A percentile compares a stretch with the other conserved stretches of the same genome.
phyloP scores from a whole-genome alignment of 2,329 filamentous ascomycete genomes.

The Paecilomyces fulvus region DNA sequence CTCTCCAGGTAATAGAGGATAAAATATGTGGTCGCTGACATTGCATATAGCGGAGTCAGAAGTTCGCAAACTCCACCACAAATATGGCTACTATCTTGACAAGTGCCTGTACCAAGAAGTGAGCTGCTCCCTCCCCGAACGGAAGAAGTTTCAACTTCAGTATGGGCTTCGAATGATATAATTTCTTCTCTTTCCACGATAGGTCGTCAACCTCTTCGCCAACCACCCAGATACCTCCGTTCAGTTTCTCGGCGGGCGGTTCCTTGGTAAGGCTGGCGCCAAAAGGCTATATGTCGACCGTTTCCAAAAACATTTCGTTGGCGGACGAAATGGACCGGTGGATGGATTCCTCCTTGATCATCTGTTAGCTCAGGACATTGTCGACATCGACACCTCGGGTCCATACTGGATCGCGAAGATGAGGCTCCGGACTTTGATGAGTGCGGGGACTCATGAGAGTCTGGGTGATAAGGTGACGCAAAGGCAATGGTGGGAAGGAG shows the following conservation, averaged over 20 bases:
- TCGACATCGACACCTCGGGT: conserved; percentile 42
- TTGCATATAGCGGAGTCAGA: conserved; percentile 41
- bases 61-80: conserved; percentile 48
- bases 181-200: not conserved
- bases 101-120: conserved; percentile 52
- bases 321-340: conserved; percentile 48
- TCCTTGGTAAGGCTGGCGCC: conserved; percentile 44
- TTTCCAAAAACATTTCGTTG: conserved; percentile 44
- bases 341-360: conserved; percentile 51
- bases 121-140: not conserved
- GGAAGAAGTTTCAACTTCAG: too few relatives aligned
- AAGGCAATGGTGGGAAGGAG: conserved; percentile 52
- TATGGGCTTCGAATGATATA: not conserved
- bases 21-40: not conserved
- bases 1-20: not conserved
- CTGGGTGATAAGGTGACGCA: conserved; percentile 44
- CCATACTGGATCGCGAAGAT: conserved; percentile 37
- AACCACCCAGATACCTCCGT: conserved; percentile 47
- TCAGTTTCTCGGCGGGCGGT: conserved; percentile 49
- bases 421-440: conserved; percentile 49
- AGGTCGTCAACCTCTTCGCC: conserved; percentile 44
- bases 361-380: conserved; percentile 50
- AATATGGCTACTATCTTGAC: conserved; percentile 53
- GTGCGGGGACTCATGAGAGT: conserved; percentile 46
- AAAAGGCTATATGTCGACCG: conserved; percentile 45